Evolutionary conservation across 805 yeast genomes (phyloP).

Genomic region (Henningerozyma blattae): DNA sequence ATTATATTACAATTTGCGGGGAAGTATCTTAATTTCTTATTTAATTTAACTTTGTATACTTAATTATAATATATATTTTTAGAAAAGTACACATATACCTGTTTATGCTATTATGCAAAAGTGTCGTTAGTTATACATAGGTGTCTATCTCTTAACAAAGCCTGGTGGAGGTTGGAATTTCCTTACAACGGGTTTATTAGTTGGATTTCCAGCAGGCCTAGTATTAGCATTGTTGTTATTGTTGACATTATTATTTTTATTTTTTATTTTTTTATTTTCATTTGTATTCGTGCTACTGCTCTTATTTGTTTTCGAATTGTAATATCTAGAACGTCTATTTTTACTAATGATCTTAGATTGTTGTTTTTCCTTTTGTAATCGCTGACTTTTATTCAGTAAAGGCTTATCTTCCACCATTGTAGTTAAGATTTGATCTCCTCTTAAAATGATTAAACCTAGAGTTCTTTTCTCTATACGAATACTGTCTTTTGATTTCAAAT

Average conservation of each 20-base stretch:
- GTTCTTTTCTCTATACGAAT: constrained; percentile 57
- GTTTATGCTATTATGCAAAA: no score
- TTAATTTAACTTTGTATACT: no score
- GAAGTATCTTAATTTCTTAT: no score
- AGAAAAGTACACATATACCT: no score
- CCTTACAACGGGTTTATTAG: constrained; percentile 18
- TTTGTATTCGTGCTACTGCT: constrained; percentile 1
- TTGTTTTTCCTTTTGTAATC: constrained; percentile 20
- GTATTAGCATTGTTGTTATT: constrained; percentile 18
- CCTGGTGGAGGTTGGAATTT: constrained; percentile 40
- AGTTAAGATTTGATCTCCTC: constrained; percentile 82
- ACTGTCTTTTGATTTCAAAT: constrained; percentile 15
- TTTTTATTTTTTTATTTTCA: background rate
- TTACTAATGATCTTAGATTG: constrained; percentile 25
- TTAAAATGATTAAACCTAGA: constrained; percentile 67
- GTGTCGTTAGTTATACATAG: no score
- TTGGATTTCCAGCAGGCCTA: constrained; percentile 21
- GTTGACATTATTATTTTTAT: constrained; percentile 4
- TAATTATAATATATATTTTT: no score
- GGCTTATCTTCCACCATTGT: constrained; percentile 48
- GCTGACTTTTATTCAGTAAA: constrained; percentile 32
- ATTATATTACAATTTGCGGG: no score
- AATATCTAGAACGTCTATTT: constrained; percentile 22
- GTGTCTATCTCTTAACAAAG: constrained; percentile 19
- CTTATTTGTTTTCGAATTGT: background rate